A percentile compares a stretch with the other conserved stretches of the same genome.
phyloP scores from a whole-genome alignment of 306 rosid species.

The Herpetospermum pedunculosum region DNA sequence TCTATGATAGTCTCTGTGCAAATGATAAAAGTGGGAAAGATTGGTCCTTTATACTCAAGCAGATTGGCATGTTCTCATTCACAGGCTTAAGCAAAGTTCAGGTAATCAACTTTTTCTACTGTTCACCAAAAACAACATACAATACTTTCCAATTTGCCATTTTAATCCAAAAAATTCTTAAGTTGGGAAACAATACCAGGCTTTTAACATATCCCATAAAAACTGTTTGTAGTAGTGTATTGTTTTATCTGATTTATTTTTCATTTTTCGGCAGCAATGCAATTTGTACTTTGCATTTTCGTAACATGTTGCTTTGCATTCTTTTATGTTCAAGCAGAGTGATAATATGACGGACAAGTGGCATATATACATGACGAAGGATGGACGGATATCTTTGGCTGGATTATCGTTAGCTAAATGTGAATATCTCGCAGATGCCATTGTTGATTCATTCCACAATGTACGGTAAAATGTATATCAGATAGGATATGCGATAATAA shows the following conservation, averaged over 20 bases:
- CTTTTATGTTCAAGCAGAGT: conserved; percentile 34
- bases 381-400: conserved; percentile 93
- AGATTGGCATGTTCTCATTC: conserved; percentile 97
- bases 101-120: conserved; percentile 29
- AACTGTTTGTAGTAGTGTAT: neutral
- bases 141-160: neutral
- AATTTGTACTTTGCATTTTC: neutral
- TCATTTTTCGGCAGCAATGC: neutral
- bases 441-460: conserved; percentile 73
- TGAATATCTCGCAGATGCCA: conserved; percentile 92
- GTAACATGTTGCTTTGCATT: neutral
- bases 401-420: conserved; percentile 84
- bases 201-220: neutral
- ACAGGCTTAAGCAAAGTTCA: conserved; percentile 77
- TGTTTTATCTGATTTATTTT: neutral
- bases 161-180: neutral
- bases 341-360: conserved; percentile 91
- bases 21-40: conserved; percentile 92
- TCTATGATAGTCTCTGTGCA: conserved; percentile 56
- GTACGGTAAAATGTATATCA: conserved; percentile 43
- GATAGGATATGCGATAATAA: neutral
- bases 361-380: conserved; percentile 98
- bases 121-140: neutral
- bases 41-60: conserved; percentile 91
- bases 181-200: neutral